Conservation (phyloP, 2,329 filamentous ascomycete species). For the Colletotrichum scovillei region DNA sequence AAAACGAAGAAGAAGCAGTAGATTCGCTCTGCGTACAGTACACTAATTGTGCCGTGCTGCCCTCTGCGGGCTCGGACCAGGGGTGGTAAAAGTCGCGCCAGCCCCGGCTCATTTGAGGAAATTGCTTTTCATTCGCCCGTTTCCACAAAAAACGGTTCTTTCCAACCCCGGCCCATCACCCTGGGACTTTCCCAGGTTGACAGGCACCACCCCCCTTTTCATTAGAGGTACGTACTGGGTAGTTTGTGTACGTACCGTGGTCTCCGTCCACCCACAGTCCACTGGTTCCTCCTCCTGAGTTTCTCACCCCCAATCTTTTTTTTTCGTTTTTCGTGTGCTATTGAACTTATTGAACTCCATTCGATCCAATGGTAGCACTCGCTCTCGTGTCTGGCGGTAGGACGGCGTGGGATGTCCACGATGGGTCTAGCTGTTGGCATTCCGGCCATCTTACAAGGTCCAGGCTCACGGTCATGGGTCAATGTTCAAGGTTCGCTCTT, state of each 20-base stretch:
- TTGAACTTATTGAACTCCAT: slow-evolving; percentile 21
- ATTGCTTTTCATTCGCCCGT: slow-evolving; percentile 38
- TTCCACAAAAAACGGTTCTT: slow-evolving; percentile 19
- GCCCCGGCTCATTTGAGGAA: slow-evolving; percentile 37
- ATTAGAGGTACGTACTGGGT: background rate
- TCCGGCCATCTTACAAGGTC: slow-evolving; percentile 12
- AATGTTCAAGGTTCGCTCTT: slow-evolving; percentile 4
- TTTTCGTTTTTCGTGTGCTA: background rate
- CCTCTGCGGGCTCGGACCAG: background rate
- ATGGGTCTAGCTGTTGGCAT: background rate
- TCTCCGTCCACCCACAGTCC: background rate
- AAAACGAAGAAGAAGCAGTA: background rate
- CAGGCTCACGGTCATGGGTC: slow-evolving; percentile 18
- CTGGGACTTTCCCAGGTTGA: slow-evolving; percentile 26
- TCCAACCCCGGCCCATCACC: slow-evolving; percentile 12
- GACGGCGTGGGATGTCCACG: slow-evolving; percentile 3
- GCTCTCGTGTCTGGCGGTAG: background rate
- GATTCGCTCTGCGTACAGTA: background rate
- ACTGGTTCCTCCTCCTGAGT: background rate
- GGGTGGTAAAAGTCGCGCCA: slow-evolving; percentile 31
- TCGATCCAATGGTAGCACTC: slow-evolving; percentile 18
- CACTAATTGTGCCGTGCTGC: background rate
- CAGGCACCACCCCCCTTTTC: slow-evolving; percentile 30
- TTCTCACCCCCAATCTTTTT: slow-evolving; percentile 16
- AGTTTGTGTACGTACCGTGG: too few relatives aligned